phyloP scores from a whole-genome alignment of 345 rosid genomes.

The Citrus maxima region DNA sequence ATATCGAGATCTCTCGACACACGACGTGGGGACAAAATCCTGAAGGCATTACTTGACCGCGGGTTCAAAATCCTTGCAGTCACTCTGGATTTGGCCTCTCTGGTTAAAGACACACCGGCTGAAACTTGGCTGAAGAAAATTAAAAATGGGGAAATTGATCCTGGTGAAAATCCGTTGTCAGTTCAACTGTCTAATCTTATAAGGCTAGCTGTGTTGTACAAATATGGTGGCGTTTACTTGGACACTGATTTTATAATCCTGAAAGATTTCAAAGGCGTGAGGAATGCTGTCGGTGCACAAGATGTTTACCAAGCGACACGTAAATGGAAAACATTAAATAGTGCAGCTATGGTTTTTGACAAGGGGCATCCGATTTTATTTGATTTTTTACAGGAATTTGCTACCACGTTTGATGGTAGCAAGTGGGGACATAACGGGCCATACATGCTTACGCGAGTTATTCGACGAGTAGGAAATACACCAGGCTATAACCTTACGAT shows the following conservation, averaged over 20 bases:
- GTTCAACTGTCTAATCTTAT: constrained; percentile 62
- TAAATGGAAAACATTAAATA: constrained; percentile 61
- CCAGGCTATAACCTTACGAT: constrained; percentile 40
- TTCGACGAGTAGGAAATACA: constrained; percentile 26
- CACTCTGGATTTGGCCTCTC: constrained; percentile 49
- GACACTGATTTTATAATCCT: constrained; percentile 71
- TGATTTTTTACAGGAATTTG: constrained; percentile 55
- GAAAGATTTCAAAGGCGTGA: constrained; percentile 39
- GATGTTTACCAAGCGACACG: constrained; percentile 32
- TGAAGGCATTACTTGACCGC: constrained; percentile 43
- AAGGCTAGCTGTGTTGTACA: constrained; percentile 50
- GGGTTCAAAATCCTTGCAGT: constrained; percentile 40
- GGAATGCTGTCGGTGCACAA: constrained; percentile 65
- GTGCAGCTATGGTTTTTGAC: constrained; percentile 57
- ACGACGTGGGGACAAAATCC: constrained; percentile 33
- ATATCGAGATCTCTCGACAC: constrained; percentile 59
- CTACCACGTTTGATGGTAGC: constrained; percentile 57
- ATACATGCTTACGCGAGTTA: constrained; percentile 52
- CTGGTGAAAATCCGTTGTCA: constrained; percentile 50
- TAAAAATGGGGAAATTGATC: constrained; percentile 45
- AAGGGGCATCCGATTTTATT: constrained; percentile 44
- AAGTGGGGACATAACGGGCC: constrained; percentile 81
- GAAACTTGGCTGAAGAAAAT: constrained; percentile 56
- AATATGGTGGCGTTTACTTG: constrained; percentile 67
- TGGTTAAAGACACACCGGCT: constrained; percentile 52